phyloP scores from a whole-genome alignment of 1,139 yeast genomes.

The Candida albicans region DNA sequence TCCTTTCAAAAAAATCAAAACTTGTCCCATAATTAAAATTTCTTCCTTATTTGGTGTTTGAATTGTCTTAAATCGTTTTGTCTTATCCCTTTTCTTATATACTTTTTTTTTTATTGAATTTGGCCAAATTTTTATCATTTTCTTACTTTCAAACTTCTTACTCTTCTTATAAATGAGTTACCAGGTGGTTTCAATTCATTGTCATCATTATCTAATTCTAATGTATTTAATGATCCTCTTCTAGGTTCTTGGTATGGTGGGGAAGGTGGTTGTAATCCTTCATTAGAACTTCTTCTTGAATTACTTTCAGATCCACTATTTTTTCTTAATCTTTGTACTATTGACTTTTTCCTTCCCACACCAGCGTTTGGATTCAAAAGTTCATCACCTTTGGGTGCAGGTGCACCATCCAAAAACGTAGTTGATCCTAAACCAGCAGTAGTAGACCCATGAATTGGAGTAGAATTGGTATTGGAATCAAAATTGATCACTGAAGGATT shows the following conservation, averaged over 20 bases:
- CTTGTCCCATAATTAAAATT: background rate
- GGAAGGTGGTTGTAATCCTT: constrained; percentile 12
- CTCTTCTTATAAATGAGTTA: constrained; percentile 70
- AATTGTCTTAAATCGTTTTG: too few relatives aligned
- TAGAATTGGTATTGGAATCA: constrained; percentile 67
- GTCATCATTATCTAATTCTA: constrained; percentile 14
- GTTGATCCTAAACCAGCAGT: constrained; percentile 90
- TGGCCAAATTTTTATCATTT: constrained; percentile 17
- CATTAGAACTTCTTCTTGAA: constrained; percentile 41
- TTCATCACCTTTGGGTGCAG: constrained; percentile 63
- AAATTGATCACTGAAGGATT: constrained; percentile 61
- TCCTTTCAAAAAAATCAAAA: background rate
- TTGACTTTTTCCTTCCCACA: constrained; percentile 70
- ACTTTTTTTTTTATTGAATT: background rate
- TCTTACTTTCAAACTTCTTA: constrained; percentile 82
- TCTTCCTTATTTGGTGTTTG: too few relatives aligned
- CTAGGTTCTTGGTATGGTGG: constrained; percentile 15
- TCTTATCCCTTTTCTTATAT: background rate
- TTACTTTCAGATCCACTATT: constrained; percentile 36
- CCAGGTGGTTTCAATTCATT: constrained; percentile 35
- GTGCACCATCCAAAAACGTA: constrained; percentile 94
- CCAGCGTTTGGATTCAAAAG: constrained; percentile 31
- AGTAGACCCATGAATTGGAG: constrained; percentile 78
- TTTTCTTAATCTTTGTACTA: constrained; percentile 63
- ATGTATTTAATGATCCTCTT: constrained; percentile 21